Base-by-base conservation (phyloP, 1,284 basidiomycete species). In the Entoloma clypeatum region DNA sequence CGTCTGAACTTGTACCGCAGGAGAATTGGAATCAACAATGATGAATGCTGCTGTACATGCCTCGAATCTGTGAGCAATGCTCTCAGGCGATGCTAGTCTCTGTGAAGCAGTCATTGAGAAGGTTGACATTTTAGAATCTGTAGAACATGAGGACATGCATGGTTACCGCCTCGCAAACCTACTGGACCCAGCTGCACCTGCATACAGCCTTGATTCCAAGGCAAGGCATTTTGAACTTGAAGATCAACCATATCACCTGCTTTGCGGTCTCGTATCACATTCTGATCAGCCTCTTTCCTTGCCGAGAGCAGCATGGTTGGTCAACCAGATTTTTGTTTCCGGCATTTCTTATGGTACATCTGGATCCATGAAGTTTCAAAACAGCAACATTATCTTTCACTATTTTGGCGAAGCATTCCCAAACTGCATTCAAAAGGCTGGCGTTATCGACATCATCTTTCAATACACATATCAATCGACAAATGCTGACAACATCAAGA, bases 11-110 rank as follows among this genome's bases (percentile, higher is more conserved):
- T 7, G 8, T 8, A n/a, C 5, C 21, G n/a, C 18, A 49, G 49
- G 49, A 16, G 28, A 51, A 21, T 24, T 49, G 10, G 44, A 51
- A 21, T 37, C 37, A 5, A 51, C 47, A 0, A 38, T 46, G 7
- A 41, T 49, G 43, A 13, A 25, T 7, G 25, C 19, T 10, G 18
- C 49, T 9, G 24, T 32, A 27, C 43, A 36, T 7, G 35, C 26
- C 13, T 36, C 43, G 23, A 51, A 51, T 22, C 39, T 47, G 10
- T 30, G 37, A 14, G 41, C 38, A 1, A 17, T 50, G 17, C 19
- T 50, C 3, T 14, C 38, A 7, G 45, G 48, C n/a, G 33, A 49
- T 27, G 18, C n/a, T 13, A n/a, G 19, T 17, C 7, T 48, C 10
- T 7, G 39, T 10, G 6, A 21, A 11, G 21, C 26, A 26, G 37